A percentile compares a stretch with the other conserved stretches of the same genome.
These are phyloP conservation scores for Cryphonectria naterciae DNA, from an alignment of 2,329 filamentous ascomycete genomes.

Conservation along the genomic window DNA sequence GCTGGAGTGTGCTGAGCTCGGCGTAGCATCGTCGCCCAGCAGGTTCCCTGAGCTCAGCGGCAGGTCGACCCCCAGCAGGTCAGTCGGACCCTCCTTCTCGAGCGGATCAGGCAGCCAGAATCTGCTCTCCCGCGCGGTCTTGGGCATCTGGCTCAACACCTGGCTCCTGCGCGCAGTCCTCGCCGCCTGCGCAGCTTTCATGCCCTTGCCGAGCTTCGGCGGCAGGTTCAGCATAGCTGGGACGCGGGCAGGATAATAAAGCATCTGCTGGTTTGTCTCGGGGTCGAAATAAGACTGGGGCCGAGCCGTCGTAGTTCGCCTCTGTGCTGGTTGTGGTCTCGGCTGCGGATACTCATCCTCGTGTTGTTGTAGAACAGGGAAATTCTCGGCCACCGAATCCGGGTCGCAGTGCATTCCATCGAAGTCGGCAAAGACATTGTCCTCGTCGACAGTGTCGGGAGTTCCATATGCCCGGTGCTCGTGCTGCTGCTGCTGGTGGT, in stretches of 20 bases:
- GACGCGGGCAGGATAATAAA: constrained; percentile 94
- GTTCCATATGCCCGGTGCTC: constrained; percentile 59
- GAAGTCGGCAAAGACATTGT: constrained; percentile 75
- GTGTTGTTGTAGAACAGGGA: constrained; percentile 27
- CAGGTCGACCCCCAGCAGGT: constrained; percentile 20
- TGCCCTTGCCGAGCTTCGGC: constrained; percentile 78
- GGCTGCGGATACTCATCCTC: constrained; percentile 30
- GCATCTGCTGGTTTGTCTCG: constrained; percentile 76
- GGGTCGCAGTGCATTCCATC: constrained; percentile 78
- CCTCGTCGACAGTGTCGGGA: constrained; percentile 66
- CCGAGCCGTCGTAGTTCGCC: constrained; percentile 34
- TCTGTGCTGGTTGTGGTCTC: constrained; percentile 31
- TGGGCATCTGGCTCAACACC: constrained; percentile 66
- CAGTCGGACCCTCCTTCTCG: constrained; percentile 38
- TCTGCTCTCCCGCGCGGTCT: constrained; percentile 40
- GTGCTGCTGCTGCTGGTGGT: constrained; percentile 36
- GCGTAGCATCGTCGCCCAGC: constrained; percentile 16
- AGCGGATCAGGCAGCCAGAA: constrained; percentile 54
- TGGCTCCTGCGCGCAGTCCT: constrained; percentile 75
- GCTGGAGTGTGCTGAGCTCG: constrained; percentile 20
- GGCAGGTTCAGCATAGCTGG: constrained; percentile 92
- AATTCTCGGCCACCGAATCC: constrained; percentile 40
- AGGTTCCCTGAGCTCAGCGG: constrained; percentile 25
- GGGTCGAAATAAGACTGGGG: constrained; percentile 66
- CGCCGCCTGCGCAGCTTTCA: constrained; percentile 56